These are phyloP conservation scores for Sphaerulina vaccinii DNA, from an alignment of 2,329 filamentous ascomycete species.

Conservation along the genomic window DNA sequence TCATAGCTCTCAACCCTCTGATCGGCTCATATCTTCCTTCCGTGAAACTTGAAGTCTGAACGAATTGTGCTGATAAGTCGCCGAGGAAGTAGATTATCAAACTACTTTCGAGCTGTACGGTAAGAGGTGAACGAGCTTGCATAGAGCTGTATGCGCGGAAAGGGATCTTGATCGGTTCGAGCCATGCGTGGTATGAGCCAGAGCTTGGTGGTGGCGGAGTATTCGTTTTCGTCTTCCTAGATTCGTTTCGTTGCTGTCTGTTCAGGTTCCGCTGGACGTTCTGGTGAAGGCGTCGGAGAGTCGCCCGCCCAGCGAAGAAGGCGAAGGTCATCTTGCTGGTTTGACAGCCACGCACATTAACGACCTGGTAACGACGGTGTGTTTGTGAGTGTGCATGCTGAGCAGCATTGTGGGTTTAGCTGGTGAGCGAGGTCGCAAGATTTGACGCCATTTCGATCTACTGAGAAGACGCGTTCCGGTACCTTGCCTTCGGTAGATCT, in stretches of 20 bases:
- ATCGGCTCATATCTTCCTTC: constrained; percentile 61
- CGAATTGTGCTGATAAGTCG: constrained; percentile 73
- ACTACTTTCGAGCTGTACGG: constrained; percentile 75
- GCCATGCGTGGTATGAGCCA: constrained; percentile 47
- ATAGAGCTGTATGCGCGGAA: constrained; percentile 63
- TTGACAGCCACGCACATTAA: constrained; percentile 16
- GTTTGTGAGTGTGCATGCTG: constrained; percentile 1
- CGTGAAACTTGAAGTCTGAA: constrained; percentile 41
- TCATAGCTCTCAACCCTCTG: constrained; percentile 68
- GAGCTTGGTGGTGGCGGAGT: constrained; percentile 27
- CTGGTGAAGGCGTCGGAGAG: constrained; percentile 34
- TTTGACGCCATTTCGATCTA: constrained; percentile 7
- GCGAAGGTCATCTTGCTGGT: constrained; percentile 29
- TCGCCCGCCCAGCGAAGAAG: constrained; percentile 32
- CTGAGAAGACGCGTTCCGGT: not conserved
- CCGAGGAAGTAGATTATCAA: constrained; percentile 76
- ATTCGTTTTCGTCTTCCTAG: constrained; percentile 20
- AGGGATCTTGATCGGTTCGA: constrained; percentile 47
- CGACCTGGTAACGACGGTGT: not conserved
- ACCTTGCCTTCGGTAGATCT: constrained; percentile 2
- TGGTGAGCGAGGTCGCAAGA: too few species aligned
- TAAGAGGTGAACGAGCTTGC: constrained; percentile 70
- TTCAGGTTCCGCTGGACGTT: constrained; percentile 36
- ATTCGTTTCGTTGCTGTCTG: constrained; percentile 28
- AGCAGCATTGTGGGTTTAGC: not conserved